Evolutionary conservation across 495 filamentous ascomycete genomes (phyloP).

Genomic region (Lentithecium fluviatile): DNA sequence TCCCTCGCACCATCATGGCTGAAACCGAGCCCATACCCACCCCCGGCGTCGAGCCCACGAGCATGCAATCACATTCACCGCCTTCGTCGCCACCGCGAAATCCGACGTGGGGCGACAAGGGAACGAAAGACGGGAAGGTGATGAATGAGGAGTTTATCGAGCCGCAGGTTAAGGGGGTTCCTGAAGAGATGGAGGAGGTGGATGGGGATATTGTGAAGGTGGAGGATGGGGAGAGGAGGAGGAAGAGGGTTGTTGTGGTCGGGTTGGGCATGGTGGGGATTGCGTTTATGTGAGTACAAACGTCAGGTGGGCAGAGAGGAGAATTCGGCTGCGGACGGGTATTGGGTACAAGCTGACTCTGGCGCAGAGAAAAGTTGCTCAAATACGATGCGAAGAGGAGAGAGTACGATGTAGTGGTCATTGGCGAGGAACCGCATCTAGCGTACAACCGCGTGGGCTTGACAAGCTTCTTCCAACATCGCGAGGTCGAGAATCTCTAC

Average conservation of each 20-base stretch:
- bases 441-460: conserved; percentile 97
- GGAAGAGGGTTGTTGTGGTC: conserved; percentile 80
- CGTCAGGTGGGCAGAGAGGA: no score
- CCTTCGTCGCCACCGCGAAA: conserved; percentile 1
- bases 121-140: conserved; percentile 5
- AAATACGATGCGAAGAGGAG: conserved; percentile 76
- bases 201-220: conserved; percentile 31
- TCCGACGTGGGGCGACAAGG: conserved; percentile 4
- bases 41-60: conserved; percentile 24
- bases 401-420: conserved; percentile 83
- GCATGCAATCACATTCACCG: conserved; percentile 18
- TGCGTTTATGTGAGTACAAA: conserved; percentile 75
- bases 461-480: conserved; percentile 88
- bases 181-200: conserved; percentile 37
- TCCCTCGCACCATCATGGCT: conserved; percentile 3
- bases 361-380: conserved; percentile 76
- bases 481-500: conserved; percentile 86
- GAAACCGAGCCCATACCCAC: conserved; percentile 25
- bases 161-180: conserved; percentile 38
- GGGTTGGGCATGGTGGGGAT: conserved; percentile 96
- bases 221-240: conserved; percentile 25
- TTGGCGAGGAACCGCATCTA: conserved; percentile 88
- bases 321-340: not conserved
- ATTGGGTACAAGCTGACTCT: not conserved
- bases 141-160: conserved; percentile 33